These are phyloP conservation scores for Ogataea polymorpha DNA, from an alignment of 805 yeast species.

Conservation along the genomic window DNA sequence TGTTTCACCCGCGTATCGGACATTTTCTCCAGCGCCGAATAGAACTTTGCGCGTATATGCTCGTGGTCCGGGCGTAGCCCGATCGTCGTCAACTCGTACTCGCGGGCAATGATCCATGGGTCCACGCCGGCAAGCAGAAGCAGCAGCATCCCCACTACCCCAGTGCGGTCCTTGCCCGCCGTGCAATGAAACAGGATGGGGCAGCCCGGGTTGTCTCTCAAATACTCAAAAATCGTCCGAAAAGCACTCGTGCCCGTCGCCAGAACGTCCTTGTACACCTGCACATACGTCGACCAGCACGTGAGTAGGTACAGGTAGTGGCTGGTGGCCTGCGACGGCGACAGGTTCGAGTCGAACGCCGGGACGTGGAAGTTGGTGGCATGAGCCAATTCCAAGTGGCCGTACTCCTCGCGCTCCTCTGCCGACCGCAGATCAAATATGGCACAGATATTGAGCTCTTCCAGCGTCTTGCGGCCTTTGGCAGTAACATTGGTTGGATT, in stretches of 20 bases:
- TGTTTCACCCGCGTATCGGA: conserved; percentile 18
- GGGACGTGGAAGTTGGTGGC: conserved; percentile 53
- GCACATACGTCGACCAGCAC: conserved; percentile 59
- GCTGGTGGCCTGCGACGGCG: conserved; percentile 62
- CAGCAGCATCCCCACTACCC: conserved; percentile 66
- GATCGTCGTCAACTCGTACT: conserved; percentile 69
- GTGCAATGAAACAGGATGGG: conserved; percentile 71
- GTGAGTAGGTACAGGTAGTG: conserved; percentile 52
- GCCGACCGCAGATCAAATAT: conserved; percentile 68
- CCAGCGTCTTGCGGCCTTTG: conserved; percentile 42
- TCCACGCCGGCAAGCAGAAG: conserved; percentile 65
- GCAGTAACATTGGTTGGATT: conserved; percentile 50
- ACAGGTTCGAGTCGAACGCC: conserved; percentile 52
- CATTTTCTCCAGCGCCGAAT: conserved; percentile 27
- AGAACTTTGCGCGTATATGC: conserved; percentile 35
- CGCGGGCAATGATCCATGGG: conserved; percentile 60
- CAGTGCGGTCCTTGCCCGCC: conserved; percentile 87
- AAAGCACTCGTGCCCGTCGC: conserved; percentile 46
- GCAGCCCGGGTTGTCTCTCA: conserved; percentile 51
- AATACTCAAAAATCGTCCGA: conserved; percentile 47
- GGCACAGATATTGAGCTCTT: conserved; percentile 45
- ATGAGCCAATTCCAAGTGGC: conserved; percentile 44
- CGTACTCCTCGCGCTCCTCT: conserved; percentile 49
- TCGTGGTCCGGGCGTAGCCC: conserved; percentile 56
- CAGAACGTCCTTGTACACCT: conserved; percentile 60